Percentiles rank a stretch among this genome's conserved stretches.
These are phyloP conservation scores for Physcomitrellopsis africana DNA, from an alignment of 225 moss, liverwort and hornwort species.

Conservation along the genomic window DNA sequence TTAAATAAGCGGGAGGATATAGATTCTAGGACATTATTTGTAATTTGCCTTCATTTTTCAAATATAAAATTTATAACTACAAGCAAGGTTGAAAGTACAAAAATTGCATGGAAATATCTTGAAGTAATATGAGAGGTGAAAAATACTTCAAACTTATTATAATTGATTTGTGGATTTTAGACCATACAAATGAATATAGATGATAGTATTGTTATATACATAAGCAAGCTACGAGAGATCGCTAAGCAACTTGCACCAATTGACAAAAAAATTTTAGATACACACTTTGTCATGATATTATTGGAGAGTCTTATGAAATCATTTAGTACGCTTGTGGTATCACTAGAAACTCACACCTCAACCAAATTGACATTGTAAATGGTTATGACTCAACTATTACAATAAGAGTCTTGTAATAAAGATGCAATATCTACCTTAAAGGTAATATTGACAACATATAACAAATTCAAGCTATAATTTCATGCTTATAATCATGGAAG, in stretches of 20 bases:
- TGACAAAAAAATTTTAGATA: too few relatives aligned
- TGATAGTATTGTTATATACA: not conserved
- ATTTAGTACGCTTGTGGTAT: too few relatives aligned
- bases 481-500: too few relatives aligned
- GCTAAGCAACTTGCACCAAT: not conserved
- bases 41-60: not conserved
- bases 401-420: too few relatives aligned
- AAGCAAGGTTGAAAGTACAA: not conserved
- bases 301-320: too few relatives aligned
- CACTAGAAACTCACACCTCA: too few relatives aligned
- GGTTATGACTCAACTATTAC: too few relatives aligned
- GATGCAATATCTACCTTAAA: too few relatives aligned
- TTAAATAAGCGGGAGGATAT: not conserved
- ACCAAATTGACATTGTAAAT: too few relatives aligned
- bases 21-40: not conserved
- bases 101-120: not conserved
- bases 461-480: too few relatives aligned
- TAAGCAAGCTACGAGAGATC: not conserved
- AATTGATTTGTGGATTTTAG: not conserved
- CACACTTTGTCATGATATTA: too few relatives aligned
- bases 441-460: too few relatives aligned
- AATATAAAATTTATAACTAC: not conserved
- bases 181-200: not conserved
- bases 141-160: not conserved
- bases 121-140: not conserved